Percentiles rank a stretch among this genome's conserved stretches.
These are phyloP conservation scores for Aspergillus nomiae DNA, from an alignment of 2,329 filamentous ascomycete species.

Conservation along the genomic window DNA sequence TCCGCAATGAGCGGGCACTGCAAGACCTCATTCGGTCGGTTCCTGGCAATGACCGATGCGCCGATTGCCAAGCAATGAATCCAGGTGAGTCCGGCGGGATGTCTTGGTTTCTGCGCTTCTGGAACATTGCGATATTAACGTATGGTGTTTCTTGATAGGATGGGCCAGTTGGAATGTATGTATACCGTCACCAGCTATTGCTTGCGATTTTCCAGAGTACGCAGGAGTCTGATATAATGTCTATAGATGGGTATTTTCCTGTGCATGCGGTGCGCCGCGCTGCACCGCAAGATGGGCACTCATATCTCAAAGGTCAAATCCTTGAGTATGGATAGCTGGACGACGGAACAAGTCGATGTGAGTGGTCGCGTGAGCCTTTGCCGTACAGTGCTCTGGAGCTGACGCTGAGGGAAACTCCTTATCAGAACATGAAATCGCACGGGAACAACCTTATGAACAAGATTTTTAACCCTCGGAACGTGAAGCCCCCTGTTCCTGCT, in stretches of 20 bases:
- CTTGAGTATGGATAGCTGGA: conserved; percentile 97
- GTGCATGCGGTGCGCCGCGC: conserved; percentile 93
- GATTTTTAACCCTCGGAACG: conserved; percentile 82
- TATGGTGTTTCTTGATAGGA: conserved; percentile 53
- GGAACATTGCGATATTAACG: conserved; percentile 6
- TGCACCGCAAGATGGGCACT: conserved; percentile 95
- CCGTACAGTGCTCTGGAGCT: background rate
- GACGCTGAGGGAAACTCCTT: background rate
- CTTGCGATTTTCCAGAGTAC: background rate
- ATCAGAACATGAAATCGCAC: conserved; percentile 87
- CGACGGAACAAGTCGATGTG: conserved; percentile 93
- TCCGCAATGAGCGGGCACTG: conserved; percentile 88
- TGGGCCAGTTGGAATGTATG: conserved; percentile 97
- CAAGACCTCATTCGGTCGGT: conserved; percentile 85
- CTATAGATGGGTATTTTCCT: conserved; percentile 86
- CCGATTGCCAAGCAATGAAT: conserved; percentile 88
- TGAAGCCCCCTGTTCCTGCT: conserved; percentile 79
- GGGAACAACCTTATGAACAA: conserved; percentile 87
- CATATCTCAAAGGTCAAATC: conserved; percentile 99
- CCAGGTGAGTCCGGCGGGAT: conserved; percentile 65
- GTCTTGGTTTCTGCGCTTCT: background rate
- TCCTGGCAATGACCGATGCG: conserved; percentile 88
- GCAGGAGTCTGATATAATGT: background rate
- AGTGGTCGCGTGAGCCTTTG: conserved; percentile 32
- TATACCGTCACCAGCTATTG: conserved; percentile 21